Conservation (phyloP, 441 rosid genomes). For the Sinapis alba region DNA sequence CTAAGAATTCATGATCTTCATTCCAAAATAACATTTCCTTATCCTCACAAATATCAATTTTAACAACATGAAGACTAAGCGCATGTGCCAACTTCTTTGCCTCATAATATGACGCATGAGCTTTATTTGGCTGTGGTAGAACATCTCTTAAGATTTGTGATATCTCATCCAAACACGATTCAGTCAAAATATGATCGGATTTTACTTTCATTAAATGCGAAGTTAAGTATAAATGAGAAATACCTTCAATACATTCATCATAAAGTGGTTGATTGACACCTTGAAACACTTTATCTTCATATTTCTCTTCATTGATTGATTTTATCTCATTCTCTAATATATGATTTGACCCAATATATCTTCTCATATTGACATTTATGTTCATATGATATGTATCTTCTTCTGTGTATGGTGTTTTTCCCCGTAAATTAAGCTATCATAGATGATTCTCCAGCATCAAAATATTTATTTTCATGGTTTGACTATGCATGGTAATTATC, state of each 20-base stretch:
- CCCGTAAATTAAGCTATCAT: no score
- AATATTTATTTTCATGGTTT: no score
- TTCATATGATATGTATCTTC: no score
- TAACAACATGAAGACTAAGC: not conserved
- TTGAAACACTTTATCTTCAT: not conserved
- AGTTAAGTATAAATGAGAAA: not conserved
- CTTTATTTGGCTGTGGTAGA: not conserved
- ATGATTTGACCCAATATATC: not conserved
- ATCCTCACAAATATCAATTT: no score
- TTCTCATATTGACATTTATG: not conserved
- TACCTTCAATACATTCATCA: not conserved
- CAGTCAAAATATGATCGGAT: not conserved
- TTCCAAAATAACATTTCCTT: not conserved
- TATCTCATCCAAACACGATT: not conserved
- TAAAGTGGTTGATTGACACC: not conserved
- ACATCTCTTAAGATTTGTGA: not conserved
- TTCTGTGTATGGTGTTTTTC: no score
- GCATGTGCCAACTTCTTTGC: not conserved
- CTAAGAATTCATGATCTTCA: not conserved
- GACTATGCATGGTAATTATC: no score
- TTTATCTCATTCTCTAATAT: not conserved
- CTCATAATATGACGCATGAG: not conserved
- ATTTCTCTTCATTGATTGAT: not conserved
- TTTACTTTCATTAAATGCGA: not conserved
- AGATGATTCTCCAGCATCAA: no score